A percentile compares a stretch with the other conserved stretches of the same genome.
Conservation (phyloP, 306 rosid species). For the Canavalia ensiformis region DNA sequence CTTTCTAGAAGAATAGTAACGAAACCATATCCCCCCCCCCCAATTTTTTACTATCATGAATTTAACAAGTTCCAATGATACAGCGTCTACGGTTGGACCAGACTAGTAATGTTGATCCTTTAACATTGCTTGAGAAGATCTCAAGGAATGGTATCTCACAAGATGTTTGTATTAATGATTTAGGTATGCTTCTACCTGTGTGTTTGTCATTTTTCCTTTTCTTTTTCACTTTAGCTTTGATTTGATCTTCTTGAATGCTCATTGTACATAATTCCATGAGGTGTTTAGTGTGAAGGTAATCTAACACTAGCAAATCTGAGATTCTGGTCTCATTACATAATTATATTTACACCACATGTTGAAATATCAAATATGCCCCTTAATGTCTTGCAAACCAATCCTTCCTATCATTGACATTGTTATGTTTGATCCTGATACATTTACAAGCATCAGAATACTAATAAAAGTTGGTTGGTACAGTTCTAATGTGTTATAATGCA, state of each 20-base stretch:
- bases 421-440: slow-evolving; percentile 39
- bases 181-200: slow-evolving; percentile 63
- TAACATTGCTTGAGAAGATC: slow-evolving; percentile 77
- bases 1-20: slow-evolving; percentile 20
- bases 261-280: slow-evolving; percentile 3
- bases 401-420: slow-evolving; percentile 34
- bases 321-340: slow-evolving; percentile 26
- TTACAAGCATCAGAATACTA: slow-evolving; percentile 29
- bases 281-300: slow-evolving; percentile 21
- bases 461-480: slow-evolving; percentile 12
- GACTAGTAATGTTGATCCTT: slow-evolving; percentile 77
- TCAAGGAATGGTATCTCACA: slow-evolving; percentile 81
- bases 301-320: not conserved
- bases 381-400: slow-evolving; percentile 36
- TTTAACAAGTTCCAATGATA: slow-evolving; percentile 43
- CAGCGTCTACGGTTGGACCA: slow-evolving; percentile 79
- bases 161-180: slow-evolving; percentile 89
- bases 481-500: slow-evolving; percentile 14
- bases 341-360: slow-evolving; percentile 1
- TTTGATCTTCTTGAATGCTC: slow-evolving; percentile 29
- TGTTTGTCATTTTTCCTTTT: slow-evolving; percentile 4
- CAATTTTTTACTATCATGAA: slow-evolving; percentile 13
- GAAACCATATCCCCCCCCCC: slow-evolving; percentile 6
- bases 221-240: slow-evolving; percentile 19
- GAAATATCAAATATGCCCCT: slow-evolving; percentile 35